Conservation (phyloP, 2,329 filamentous ascomycete species). For the Aspergillus arachidicola region DNA sequence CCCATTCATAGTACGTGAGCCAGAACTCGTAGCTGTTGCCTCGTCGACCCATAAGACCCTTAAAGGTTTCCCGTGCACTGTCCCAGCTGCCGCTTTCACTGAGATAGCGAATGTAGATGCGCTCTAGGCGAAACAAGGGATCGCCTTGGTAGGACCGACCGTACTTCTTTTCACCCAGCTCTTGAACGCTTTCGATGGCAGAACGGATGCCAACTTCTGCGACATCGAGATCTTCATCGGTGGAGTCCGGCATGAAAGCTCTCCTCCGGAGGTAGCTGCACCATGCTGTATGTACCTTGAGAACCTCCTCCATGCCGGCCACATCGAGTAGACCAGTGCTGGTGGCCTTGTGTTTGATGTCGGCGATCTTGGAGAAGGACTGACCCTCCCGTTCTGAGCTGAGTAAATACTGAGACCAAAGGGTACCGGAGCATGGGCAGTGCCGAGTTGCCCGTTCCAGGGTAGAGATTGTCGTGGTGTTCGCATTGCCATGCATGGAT, state of each 20-base stretch:
- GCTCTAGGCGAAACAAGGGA: conserved; percentile 82
- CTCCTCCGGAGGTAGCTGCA: conserved; percentile 88
- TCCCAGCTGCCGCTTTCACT: conserved; percentile 79
- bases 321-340: conserved; percentile 82
- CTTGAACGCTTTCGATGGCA: conserved; percentile 80
- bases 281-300: conserved; percentile 93
- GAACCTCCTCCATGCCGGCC: conserved; percentile 81
- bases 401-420: conserved; percentile 90
- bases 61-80: conserved; percentile 77
- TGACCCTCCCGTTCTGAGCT: conserved; percentile 77
- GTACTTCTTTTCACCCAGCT: conserved; percentile 75
- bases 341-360: conserved; percentile 90
- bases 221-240: conserved; percentile 82
- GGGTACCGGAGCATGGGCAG: conserved; percentile 86
- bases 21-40: conserved; percentile 89
- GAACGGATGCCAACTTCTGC: conserved; percentile 87
- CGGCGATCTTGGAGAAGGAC: conserved; percentile 78
- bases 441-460: conserved; percentile 82
- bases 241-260: conserved; percentile 72
- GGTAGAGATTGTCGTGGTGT: conserved; percentile 64
- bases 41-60: conserved; percentile 68
- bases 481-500: conserved; percentile 50
- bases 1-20: conserved; percentile 89
- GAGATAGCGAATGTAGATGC: conserved; percentile 88
- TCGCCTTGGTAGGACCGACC: conserved; percentile 81